Evolutionary conservation across 805 yeast species (phyloP), one percentile per base, ranked within the genome.

Genomic region (Lipomyces chichibuensis): DNA sequence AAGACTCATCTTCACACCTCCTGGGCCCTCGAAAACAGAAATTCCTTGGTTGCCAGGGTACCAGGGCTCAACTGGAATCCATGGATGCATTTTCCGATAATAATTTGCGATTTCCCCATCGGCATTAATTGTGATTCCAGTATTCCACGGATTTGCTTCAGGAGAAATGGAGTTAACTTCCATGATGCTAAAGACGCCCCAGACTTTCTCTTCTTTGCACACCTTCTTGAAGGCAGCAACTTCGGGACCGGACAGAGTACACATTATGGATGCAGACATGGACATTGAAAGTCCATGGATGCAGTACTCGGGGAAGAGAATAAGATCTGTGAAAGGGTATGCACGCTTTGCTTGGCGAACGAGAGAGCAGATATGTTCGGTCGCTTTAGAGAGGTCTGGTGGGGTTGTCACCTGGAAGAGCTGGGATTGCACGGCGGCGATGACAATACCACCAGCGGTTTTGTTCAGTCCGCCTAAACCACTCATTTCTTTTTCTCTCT

Each of bases 111-210:
- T 29, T 56, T 56, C 59, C 25, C 59, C 59, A n/a, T 56, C 43
- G 20, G 59, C 32, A 56, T 29, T 56, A 35, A 56, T 56, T 56
- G 59, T 56, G 59, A 56, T 56, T 56, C 59, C 59, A 56, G 59
- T 56, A 33, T 56, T 56, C 59, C 59, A 56, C 27, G 59, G 59
- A 33, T 32, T 56, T 29, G 39, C 59, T 7, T 13, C 43, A 32
- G 59, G 59, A 43, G 49, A 43, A 52, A 23, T 52, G 56, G 56
- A 23, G 23, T 56, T 56, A 20, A 20, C 43, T 33, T 56, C 59
- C 59, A 56, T 56, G 23, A 56, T 56, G 35, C 59, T 56, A 35
- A 56, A 56, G 25, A 56, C 59, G 43, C 59, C 59, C 59, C 59
- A 56, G 17, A 56, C 59, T 29, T 56, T 33, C 43, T 56, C 59